Conservation (phyloP, 202 grass and related monocot genomes). For the Panicum virgatum region DNA sequence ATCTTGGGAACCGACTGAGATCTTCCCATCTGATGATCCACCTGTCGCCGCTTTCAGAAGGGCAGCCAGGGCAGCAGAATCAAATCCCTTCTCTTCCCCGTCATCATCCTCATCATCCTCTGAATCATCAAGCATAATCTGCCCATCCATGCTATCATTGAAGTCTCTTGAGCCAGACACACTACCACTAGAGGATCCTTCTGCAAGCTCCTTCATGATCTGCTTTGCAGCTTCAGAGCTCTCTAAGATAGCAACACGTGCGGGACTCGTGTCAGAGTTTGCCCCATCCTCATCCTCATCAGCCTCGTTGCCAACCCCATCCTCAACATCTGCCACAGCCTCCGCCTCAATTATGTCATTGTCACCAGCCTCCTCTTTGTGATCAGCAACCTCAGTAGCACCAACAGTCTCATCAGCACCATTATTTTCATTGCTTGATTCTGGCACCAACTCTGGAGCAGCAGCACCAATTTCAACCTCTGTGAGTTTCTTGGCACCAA, state of each 20-base stretch:
- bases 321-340: constrained; percentile 39
- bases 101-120: constrained; percentile 61
- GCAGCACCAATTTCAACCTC: constrained; percentile 28
- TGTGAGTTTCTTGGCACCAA: constrained; percentile 25
- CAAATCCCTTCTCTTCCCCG: constrained; percentile 62
- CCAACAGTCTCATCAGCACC: constrained; percentile 12
- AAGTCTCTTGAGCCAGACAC: constrained; percentile 58
- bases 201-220: constrained; percentile 72
- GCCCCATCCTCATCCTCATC: constrained; percentile 55
- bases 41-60: constrained; percentile 74
- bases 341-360: constrained; percentile 32
- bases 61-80: constrained; percentile 71
- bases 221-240: constrained; percentile 59
- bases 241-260: constrained; percentile 67
- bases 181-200: constrained; percentile 50
- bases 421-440: constrained; percentile 20
- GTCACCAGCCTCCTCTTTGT: constrained; percentile 22
- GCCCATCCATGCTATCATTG: constrained; percentile 55
- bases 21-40: constrained; percentile 57
- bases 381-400: constrained; percentile 14
- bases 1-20: constrained; percentile 62
- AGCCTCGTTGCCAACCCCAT: constrained; percentile 47
- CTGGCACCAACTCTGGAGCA: constrained; percentile 32
- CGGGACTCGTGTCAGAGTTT: constrained; percentile 48
- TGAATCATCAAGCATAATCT: constrained; percentile 67